Evolutionary conservation across 106 monocot genomes (phyloP).

Genomic region (Dioscorea zingiberensis): DNA sequence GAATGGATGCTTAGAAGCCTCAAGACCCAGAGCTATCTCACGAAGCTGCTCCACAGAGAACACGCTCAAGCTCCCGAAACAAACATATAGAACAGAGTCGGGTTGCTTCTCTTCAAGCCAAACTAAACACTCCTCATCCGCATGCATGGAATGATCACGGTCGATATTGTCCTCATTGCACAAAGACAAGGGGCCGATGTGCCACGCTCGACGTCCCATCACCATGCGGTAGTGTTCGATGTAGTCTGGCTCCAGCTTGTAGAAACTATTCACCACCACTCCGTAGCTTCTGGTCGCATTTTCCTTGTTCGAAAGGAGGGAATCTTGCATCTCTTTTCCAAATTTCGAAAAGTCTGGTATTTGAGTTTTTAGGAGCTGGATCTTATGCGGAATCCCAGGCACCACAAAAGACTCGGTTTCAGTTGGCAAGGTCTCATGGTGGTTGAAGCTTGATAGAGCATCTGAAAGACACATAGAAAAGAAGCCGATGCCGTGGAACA

Average conservation of each 20-base stretch:
- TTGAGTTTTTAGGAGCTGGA: not conserved
- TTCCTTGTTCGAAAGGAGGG: not conserved
- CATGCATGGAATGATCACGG: no score
- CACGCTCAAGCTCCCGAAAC: not conserved
- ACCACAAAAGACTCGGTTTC: constrained; percentile 2
- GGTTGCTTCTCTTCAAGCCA: constrained; percentile 10
- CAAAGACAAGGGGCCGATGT: not conserved
- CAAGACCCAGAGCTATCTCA: constrained; percentile 4
- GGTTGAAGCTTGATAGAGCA: not conserved
- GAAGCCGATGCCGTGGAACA: constrained; percentile 10
- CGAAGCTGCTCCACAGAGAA: not conserved
- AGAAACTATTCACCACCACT: not conserved
- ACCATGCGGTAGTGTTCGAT: not conserved
- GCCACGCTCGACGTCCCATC: not conserved
- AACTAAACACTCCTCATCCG: not conserved
- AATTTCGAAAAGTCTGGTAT: not conserved
- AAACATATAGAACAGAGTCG: constrained; percentile 5
- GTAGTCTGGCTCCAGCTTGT: constrained; percentile 2
- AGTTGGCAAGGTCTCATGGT: not conserved
- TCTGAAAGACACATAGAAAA: not conserved
- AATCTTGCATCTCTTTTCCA: not conserved
- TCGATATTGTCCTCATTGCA: not conserved
- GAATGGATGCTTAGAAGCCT: not conserved
- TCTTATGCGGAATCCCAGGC: not conserved
- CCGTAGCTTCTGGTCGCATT: not conserved